Conservation (phyloP, 306 rosid genomes). For the Casuarina cunninghamiana region DNA sequence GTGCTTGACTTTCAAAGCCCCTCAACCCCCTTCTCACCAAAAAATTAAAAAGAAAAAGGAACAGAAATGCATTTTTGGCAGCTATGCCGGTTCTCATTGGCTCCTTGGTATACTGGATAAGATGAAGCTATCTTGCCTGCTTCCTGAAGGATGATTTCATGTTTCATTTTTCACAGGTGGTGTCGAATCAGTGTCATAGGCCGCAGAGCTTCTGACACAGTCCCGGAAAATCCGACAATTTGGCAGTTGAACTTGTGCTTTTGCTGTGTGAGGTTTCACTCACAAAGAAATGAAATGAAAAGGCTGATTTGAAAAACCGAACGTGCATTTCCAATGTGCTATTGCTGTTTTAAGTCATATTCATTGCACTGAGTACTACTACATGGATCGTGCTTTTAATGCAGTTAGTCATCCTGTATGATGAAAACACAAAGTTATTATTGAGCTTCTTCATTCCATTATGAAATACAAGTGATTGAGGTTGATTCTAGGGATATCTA, state of each 20-base stretch:
- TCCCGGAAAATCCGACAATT: neutral
- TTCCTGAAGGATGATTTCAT: neutral
- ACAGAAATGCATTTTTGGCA: neutral
- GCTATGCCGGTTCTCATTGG: neutral
- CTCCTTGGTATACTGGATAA: neutral
- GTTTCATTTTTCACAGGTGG: slow-evolving; percentile 17
- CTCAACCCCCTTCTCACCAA: neutral
- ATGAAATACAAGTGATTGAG: no score
- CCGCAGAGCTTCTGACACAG: neutral
- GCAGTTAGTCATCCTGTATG: no score
- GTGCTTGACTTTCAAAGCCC: no score
- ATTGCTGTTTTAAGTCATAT: no score
- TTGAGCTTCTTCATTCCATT: no score
- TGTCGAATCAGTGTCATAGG: slow-evolving; percentile 6
- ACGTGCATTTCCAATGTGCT: neutral
- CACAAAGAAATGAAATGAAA: neutral
- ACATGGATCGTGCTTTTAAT: no score
- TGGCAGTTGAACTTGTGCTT: neutral
- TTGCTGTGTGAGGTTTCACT: neutral
- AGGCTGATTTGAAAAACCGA: neutral
- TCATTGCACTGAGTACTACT: neutral
- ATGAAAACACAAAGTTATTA: no score
- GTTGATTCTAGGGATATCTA: no score
- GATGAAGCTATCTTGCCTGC: neutral
- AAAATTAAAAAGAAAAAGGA: neutral